Percentiles rank a stretch among this genome's conserved stretches.
These are phyloP conservation scores for Drechslerella dactyloides DNA, from an alignment of 2,329 filamentous ascomycete genomes.

Conservation along the genomic window DNA sequence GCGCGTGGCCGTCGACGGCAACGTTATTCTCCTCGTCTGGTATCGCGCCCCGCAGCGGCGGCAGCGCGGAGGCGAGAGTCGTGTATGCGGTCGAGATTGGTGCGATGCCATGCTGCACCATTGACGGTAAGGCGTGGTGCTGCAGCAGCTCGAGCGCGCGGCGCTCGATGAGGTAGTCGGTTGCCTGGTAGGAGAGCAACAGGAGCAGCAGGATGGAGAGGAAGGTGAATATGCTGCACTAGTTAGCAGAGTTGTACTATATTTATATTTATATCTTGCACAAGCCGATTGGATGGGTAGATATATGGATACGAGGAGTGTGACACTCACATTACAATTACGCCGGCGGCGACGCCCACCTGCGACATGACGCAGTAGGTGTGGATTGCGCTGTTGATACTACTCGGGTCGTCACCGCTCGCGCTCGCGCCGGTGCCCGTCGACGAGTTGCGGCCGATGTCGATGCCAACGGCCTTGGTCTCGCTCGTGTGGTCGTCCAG, in stretches of 20 bases:
- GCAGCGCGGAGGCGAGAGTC: constrained; percentile 38
- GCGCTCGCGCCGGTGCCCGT: neutral
- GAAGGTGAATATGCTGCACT: constrained; percentile 47
- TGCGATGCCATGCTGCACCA: constrained; percentile 44
- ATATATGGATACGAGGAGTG: neutral
- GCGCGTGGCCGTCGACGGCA: too few species aligned
- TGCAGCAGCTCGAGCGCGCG: constrained; percentile 46
- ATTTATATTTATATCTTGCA: too few species aligned
- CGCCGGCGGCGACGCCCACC: constrained; percentile 46
- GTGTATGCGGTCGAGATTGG: constrained; percentile 45
- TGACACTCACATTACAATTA: constrained; percentile 46
- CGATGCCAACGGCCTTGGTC: constrained; percentile 42
- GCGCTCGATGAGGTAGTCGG: constrained; percentile 48
- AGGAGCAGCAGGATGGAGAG: constrained; percentile 43
- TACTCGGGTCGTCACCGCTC: constrained; percentile 11
- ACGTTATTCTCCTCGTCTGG: constrained; percentile 37
- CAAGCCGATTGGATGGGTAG: neutral
- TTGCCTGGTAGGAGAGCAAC: constrained; percentile 48
- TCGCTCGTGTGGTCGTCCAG: constrained; percentile 43
- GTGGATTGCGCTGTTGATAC: constrained; percentile 41
- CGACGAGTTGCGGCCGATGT: constrained; percentile 44
- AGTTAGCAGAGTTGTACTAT: too few species aligned
- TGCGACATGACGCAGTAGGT: constrained; percentile 51
- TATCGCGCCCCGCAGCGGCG: constrained; percentile 14
- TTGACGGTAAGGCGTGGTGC: constrained; percentile 46